phyloP scores from a whole-genome alignment of 139 green algal genomes.

The Micractinium conductrix region DNA sequence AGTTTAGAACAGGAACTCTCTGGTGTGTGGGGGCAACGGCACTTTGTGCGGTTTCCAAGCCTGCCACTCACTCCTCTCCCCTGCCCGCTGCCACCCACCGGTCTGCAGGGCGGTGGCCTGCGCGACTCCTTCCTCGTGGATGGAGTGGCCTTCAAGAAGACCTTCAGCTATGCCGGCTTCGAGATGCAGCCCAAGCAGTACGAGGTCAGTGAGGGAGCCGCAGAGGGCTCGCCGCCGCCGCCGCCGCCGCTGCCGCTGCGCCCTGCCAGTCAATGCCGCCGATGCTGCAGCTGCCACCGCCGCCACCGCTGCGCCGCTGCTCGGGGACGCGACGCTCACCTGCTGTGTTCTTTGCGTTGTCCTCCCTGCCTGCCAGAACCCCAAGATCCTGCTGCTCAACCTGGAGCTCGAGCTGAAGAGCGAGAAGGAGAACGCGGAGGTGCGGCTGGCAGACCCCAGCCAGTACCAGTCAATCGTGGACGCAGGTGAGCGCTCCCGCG shows the following conservation, averaged over 20 bases:
- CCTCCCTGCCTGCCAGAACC: constrained; percentile 44
- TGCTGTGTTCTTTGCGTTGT: neutral
- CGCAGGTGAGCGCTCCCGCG: constrained; percentile 59
- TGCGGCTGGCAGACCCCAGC: constrained; percentile 90
- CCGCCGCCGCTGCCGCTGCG: too few species aligned
- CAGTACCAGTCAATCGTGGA: constrained; percentile 99
- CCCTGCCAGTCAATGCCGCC: too few species aligned
- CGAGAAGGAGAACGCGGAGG: constrained; percentile 98
- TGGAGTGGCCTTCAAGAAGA: constrained; percentile 99
- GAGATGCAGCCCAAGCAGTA: constrained; percentile 99
- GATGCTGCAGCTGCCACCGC: too few species aligned
- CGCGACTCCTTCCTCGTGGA: constrained; percentile 97
- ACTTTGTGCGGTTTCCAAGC: too few species aligned
- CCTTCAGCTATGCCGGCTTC: constrained; percentile 98
- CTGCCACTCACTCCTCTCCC: too few species aligned
- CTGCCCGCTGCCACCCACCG: neutral
- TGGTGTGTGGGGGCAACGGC: too few species aligned
- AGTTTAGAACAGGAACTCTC: too few species aligned
- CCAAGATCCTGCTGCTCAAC: constrained; percentile 98
- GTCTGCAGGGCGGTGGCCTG: constrained; percentile 52
- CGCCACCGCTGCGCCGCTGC: too few species aligned
- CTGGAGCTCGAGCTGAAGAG: constrained; percentile 99
- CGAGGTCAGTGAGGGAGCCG: too few species aligned
- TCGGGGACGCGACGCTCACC: too few species aligned
- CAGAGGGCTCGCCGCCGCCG: too few species aligned